Conservation (phyloP, 1,139 yeast genomes). For the Hansenula sp. region DNA sequence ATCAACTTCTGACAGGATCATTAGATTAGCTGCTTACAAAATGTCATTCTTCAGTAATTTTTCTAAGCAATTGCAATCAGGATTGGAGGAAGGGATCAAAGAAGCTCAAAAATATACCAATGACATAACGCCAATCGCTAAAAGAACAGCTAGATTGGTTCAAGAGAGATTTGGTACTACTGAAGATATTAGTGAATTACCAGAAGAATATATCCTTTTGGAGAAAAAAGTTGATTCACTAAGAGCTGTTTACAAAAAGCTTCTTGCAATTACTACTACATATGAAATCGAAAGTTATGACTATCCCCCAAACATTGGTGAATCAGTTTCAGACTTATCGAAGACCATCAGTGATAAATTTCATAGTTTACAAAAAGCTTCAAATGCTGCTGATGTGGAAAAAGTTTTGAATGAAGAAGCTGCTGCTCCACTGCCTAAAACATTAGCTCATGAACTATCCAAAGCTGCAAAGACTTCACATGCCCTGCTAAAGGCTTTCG, state of each 20-base stretch:
- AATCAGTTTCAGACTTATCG: constrained; percentile 60
- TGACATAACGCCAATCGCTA: constrained; percentile 25
- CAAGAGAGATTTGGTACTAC: constrained; percentile 71
- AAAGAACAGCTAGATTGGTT: constrained; percentile 29
- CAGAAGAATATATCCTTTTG: constrained; percentile 64
- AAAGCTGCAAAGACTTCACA: constrained; percentile 40
- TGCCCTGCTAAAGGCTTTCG: constrained; percentile 27
- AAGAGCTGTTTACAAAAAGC: constrained; percentile 69
- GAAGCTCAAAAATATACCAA: constrained; percentile 23
- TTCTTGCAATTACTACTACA: constrained; percentile 64
- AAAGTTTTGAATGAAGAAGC: constrained; percentile 33
- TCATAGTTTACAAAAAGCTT: constrained; percentile 54
- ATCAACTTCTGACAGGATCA: too few relatives aligned
- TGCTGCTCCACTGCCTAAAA: constrained; percentile 37
- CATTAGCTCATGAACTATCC: constrained; percentile 46
- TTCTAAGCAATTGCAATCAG: constrained; percentile 18
- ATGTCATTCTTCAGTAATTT: constrained; percentile 24
- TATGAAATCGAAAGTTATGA: constrained; percentile 83
- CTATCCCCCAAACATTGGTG: constrained; percentile 76
- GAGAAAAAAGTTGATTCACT: constrained; percentile 72
- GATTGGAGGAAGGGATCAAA: constrained; percentile 21
- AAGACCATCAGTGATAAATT: constrained; percentile 51
- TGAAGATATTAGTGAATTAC: constrained; percentile 69
- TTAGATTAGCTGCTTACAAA: background rate
- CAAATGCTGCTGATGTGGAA: constrained; percentile 64